Evolutionary conservation across 2,329 filamentous ascomycete species (phyloP).

Genomic region (Aureobasidium sp.): DNA sequence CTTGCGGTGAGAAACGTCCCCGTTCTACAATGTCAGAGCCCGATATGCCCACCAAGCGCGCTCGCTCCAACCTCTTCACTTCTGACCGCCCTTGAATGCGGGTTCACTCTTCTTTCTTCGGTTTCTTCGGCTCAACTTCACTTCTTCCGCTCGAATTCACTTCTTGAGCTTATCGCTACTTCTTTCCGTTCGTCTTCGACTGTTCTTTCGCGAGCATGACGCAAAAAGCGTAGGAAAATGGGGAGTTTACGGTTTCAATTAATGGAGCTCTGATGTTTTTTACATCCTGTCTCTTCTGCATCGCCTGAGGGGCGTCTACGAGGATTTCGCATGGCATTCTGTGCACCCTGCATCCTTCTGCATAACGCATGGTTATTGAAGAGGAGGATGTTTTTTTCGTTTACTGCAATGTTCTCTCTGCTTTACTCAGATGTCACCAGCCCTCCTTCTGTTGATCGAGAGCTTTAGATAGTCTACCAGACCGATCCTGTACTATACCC

Average conservation of each 20-base stretch:
- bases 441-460: background rate
- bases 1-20: slow-evolving; percentile 4
- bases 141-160: background rate
- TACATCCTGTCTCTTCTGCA: background rate
- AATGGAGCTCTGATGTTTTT: background rate
- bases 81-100: background rate
- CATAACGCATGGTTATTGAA: background rate
- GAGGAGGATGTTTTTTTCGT: background rate
- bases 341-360: background rate
- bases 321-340: background rate
- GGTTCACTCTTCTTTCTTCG: too few relatives aligned
- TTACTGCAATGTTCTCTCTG: background rate
- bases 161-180: background rate
- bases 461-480: slow-evolving; percentile 2
- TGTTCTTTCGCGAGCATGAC: background rate
- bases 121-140: background rate
- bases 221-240: background rate
- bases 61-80: background rate
- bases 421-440: background rate
- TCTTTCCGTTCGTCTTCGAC: background rate
- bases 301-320: background rate
- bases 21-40: background rate
- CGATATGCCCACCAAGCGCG: slow-evolving; percentile 6
- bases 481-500: slow-evolving; percentile 11
- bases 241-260: background rate